A percentile compares a stretch with the other conserved stretches of the same genome.
Evolutionary conservation across 208 protist genomes (phyloP).

Genomic region (Acanthamoeba lenticulata): DNA sequence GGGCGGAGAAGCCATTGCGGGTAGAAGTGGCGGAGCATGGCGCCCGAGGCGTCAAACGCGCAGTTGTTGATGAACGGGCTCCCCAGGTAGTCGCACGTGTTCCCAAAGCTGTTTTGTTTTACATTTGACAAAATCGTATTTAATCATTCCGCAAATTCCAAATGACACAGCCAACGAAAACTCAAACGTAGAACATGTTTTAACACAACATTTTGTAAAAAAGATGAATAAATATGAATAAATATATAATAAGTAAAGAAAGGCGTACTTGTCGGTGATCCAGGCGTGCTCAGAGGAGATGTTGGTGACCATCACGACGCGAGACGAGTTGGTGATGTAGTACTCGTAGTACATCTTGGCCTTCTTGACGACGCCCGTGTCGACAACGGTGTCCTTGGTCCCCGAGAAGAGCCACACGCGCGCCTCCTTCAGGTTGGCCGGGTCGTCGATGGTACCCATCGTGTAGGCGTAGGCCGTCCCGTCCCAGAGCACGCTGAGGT

Average conservation of each 20-base stretch:
- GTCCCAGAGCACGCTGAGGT: background rate
- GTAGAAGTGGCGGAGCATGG: conserved; percentile 27
- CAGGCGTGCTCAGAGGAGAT: conserved; percentile 13
- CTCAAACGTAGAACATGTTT: background rate
- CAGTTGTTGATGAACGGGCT: conserved; percentile 52
- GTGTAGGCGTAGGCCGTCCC: background rate
- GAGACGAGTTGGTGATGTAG: conserved; percentile 4
- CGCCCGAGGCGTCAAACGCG: background rate
- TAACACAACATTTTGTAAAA: background rate
- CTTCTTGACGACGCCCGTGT: conserved; percentile 17
- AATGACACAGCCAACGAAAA: background rate
- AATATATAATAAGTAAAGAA: background rate
- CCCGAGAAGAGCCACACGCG: conserved; percentile 52
- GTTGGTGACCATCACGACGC: background rate
- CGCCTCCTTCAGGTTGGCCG: background rate
- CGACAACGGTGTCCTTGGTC: background rate
- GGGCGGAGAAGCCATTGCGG: background rate
- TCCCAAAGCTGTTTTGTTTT: conserved; percentile 7
- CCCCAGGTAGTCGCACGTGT: background rate
- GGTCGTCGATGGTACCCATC: background rate
- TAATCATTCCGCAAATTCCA: no score
- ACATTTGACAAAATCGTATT: no score
- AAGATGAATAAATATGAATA: background rate
- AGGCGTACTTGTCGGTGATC: conserved; percentile 11
- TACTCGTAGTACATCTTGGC: conserved; percentile 13